Base-by-base conservation (phyloP, 176 grass and related monocot species). In the Oryza glaberrima region DNA sequence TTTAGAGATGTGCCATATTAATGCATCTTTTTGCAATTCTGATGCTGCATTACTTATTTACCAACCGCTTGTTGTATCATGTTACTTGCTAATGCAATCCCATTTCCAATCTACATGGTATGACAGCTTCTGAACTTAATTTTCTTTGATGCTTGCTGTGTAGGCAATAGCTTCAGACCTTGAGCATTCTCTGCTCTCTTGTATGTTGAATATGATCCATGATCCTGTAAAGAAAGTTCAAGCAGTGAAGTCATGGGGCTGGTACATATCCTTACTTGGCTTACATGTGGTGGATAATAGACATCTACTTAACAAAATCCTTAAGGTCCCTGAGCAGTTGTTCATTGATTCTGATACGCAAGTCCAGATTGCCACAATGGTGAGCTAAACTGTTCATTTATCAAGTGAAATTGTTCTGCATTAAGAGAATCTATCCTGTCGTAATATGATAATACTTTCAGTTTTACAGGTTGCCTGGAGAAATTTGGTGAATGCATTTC, bases 161-260 rank as follows among this genome's bases (percentile, higher is more conserved):
- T 66, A 97, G 94, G 81, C 52, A 82, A 65, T 92, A 46, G 77
- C 82, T 78, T 90, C 77, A 28, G 92, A 94, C 67, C 86, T 98
- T 67, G 86, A 94, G 81, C 84, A 71, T 85, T 86, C 86, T 45
- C 78, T 98, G 56, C 70, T 94, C 64, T 72, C 40, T 43, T 32
- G 22, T 67, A 90, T 98, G 95, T 64, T 75, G 78, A 75, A 90
- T 58, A 80, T 93, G 81, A 40, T 94, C 28, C 61, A 78, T 86
- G 95, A 94, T 84, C 67, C 88, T 84, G 75, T 11, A 14, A 92
- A 93, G 85, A 93, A 94, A 83, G 58, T 98, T 91, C 88, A 88
- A 75, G 85, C 76, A 69, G 82, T 94, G 22, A 90, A 90, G 46
- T 88, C 90, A 85, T 98, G 95, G 95, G 92, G 92, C 75, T 98